A percentile compares a stretch with the other conserved stretches of the same genome.
Evolutionary conservation across 139 green algal genomes (phyloP).

Genomic region (Auxenochlorella pyrenoidosa): DNA sequence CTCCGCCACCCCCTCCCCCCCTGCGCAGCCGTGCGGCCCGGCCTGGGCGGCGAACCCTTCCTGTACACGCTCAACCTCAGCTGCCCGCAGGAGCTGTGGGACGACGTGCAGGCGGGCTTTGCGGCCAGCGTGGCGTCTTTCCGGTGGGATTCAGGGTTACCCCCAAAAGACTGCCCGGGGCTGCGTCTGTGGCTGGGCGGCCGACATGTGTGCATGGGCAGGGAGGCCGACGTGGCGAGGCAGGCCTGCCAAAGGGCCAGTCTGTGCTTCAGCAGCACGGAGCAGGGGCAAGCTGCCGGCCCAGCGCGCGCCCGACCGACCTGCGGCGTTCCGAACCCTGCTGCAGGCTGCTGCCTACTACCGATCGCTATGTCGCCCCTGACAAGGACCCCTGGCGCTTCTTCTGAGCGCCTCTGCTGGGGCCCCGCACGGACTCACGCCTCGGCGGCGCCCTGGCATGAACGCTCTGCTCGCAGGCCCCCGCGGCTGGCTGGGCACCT

Average conservation of each 20-base stretch:
- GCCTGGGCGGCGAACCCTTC: conserved; percentile 67
- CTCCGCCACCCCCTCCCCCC: not conserved
- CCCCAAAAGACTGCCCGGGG: too few species aligned
- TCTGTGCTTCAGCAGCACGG: too few species aligned
- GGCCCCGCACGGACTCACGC: too few species aligned
- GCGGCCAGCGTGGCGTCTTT: conserved; percentile 60
- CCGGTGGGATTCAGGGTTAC: not conserved
- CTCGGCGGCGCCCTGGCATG: not conserved
- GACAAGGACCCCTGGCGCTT: conserved; percentile 84
- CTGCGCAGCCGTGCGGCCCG: conserved; percentile 49
- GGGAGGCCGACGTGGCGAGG: not conserved
- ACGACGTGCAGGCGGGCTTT: conserved; percentile 32
- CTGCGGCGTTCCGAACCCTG: not conserved
- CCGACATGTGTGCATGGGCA: not conserved
- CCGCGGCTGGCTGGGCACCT: not conserved
- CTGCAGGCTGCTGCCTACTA: conserved; percentile 26
- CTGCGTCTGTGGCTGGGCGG: too few species aligned
- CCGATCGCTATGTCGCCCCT: conserved; percentile 70
- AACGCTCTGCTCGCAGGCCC: too few species aligned
- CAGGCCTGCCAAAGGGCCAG: too few species aligned
- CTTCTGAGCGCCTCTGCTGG: conserved; percentile 57
- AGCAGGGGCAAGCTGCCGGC: too few species aligned
- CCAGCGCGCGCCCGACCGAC: too few species aligned
- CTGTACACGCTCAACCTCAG: conserved; percentile 88
- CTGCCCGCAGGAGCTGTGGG: conserved; percentile 72